These are phyloP conservation scores for Corrigiola litoralis DNA, from an alignment of 179 eudicot genomes.

Conservation along the genomic window DNA sequence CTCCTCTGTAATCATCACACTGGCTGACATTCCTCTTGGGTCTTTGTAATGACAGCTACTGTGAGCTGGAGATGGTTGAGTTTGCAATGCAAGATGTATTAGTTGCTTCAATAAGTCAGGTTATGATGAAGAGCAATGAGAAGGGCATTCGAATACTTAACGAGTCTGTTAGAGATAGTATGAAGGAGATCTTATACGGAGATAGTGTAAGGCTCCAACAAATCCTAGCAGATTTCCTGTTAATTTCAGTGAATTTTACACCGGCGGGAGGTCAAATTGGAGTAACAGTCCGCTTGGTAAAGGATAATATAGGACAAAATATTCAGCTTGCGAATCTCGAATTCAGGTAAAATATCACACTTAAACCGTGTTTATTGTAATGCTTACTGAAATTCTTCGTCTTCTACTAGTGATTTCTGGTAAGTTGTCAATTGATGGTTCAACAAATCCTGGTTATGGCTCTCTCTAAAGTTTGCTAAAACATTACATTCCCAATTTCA, in stretches of 20 bases:
- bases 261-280: conserved; percentile 72
- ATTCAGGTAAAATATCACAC: conserved; percentile 55
- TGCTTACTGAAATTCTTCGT: background rate
- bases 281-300: conserved; percentile 42
- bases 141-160: conserved; percentile 63
- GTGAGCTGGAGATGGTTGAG: conserved; percentile 88
- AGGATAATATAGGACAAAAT: conserved; percentile 61
- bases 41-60: conserved; percentile 38
- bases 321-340: conserved; percentile 77
- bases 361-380: background rate
- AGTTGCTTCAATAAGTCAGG: conserved; percentile 79
- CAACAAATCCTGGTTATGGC: too few species aligned
- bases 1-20: too few species aligned
- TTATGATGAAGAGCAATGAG: conserved; percentile 63
- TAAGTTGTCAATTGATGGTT: too few species aligned
- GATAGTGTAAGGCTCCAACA: conserved; percentile 90
- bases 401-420: background rate
- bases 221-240: conserved; percentile 76
- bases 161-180: conserved; percentile 33
- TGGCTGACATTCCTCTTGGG: background rate
- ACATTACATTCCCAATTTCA: too few species aligned
- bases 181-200: conserved; percentile 64
- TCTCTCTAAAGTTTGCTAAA: too few species aligned
- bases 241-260: conserved; percentile 58
- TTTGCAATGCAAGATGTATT: conserved; percentile 66